Evolutionary conservation across 2,329 filamentous ascomycete genomes (phyloP).

Genomic region (Berkeleyomyces rouxiae): DNA sequence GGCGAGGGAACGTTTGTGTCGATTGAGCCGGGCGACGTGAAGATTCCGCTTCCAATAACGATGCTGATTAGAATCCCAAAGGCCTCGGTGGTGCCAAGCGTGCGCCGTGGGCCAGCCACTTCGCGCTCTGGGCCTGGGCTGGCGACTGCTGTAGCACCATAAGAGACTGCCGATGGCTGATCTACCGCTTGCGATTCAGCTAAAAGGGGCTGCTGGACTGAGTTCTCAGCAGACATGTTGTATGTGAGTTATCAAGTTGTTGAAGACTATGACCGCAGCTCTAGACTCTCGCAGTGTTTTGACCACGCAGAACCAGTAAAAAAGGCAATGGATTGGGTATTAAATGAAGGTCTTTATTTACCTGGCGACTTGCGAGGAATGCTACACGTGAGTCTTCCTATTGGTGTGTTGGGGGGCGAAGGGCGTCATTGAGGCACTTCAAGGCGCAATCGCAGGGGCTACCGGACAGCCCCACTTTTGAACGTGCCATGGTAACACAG

Average conservation of each 20-base stretch:
- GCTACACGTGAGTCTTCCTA: too few species aligned
- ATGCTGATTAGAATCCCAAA: conserved; percentile 47
- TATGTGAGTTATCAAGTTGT: too few species aligned
- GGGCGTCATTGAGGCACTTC: not conserved
- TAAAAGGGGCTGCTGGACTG: not conserved
- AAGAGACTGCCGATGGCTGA: not conserved
- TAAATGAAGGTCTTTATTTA: too few species aligned
- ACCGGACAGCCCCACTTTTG: conserved; percentile 6
- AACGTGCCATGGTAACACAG: not conserved
- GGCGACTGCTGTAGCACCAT: not conserved
- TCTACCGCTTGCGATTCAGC: not conserved
- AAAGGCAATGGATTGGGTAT: too few species aligned
- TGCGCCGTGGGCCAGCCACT: conserved; percentile 17
- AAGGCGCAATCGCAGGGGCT: not conserved
- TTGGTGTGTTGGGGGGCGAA: not conserved
- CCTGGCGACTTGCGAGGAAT: too few species aligned
- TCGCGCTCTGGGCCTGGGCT: not conserved
- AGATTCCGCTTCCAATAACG: conserved; percentile 48
- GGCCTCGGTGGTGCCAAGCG: conserved; percentile 30
- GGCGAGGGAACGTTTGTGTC: conserved; percentile 48
- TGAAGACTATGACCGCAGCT: too few species aligned
- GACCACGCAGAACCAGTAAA: too few species aligned
- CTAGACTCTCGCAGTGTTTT: too few species aligned
- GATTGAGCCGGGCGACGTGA: conserved; percentile 46
- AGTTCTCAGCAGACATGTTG: not conserved